These are phyloP conservation scores for Sclerotiophoma versabilis DNA, from an alignment of 2,329 filamentous ascomycete species.

Conservation along the genomic window DNA sequence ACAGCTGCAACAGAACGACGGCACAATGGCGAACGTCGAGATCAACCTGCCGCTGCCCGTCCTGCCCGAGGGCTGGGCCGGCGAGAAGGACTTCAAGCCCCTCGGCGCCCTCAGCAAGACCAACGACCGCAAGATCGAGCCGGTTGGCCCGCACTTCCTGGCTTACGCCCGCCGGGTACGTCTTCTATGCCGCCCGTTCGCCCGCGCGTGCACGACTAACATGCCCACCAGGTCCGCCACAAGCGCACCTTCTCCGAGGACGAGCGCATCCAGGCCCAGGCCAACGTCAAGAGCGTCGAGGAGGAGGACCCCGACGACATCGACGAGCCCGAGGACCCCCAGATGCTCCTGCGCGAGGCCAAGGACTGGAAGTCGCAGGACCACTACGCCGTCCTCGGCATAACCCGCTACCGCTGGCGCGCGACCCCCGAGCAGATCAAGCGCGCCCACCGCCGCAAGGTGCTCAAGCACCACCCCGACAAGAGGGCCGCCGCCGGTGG, in stretches of 20 bases:
- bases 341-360: slow-evolving; percentile 90
- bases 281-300: slow-evolving; percentile 94
- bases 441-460: slow-evolving; percentile 98
- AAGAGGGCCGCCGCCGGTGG: slow-evolving; percentile 94
- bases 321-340: slow-evolving; percentile 90
- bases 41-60: slow-evolving; percentile 73
- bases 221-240: slow-evolving; percentile 71
- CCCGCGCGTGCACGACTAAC: no score
- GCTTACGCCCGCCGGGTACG: slow-evolving; percentile 90
- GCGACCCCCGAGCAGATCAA: slow-evolving; percentile 99
- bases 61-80: slow-evolving; percentile 81
- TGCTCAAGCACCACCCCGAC: slow-evolving; percentile 97
- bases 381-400: slow-evolving; percentile 94
- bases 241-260: slow-evolving; percentile 99
- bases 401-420: slow-evolving; percentile 89
- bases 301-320: slow-evolving; percentile 89
- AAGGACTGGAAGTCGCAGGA: slow-evolving; percentile 99
- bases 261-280: slow-evolving; percentile 94
- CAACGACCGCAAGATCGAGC: slow-evolving; percentile 88
- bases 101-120: slow-evolving; percentile 78
- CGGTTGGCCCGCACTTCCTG: slow-evolving; percentile 96
- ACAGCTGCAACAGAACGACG: slow-evolving; percentile 19
- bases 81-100: slow-evolving; percentile 91
- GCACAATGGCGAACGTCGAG: slow-evolving; percentile 69
- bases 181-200: slow-evolving; percentile 28